A percentile compares a stretch with the other conserved stretches of the same genome.
Evolutionary conservation across 140 eudicot genomes (phyloP).

Genomic region (Flaveria floridana): DNA sequence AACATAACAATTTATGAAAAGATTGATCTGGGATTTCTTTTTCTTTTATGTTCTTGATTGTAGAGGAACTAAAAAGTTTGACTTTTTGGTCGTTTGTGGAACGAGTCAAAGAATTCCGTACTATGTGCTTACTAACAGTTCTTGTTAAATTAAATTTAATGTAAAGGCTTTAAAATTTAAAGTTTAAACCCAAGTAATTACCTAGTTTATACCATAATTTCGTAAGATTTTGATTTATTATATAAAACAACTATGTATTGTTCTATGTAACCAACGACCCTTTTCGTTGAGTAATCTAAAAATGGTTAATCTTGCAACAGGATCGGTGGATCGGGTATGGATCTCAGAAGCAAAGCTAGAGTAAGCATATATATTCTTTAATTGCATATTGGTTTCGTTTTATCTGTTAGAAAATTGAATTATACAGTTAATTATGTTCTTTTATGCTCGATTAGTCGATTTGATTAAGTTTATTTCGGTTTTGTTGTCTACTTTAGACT

Average conservation of each 20-base stretch:
- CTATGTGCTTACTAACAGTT: not conserved
- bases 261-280: not conserved
- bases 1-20: slow-evolving; percentile 9
- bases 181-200: not conserved
- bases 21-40: slow-evolving; percentile 16
- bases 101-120: slow-evolving; percentile 13
- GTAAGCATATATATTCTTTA: slow-evolving; percentile 32
- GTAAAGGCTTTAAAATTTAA: not conserved
- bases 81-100: slow-evolving; percentile 9
- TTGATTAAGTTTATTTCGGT: not conserved
- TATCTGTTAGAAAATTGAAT: too few species aligned
- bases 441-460: not conserved
- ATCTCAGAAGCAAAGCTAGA: slow-evolving; percentile 89
- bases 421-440: not conserved
- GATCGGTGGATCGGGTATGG: slow-evolving; percentile 93
- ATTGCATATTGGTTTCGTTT: not conserved
- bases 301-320: slow-evolving; percentile 37
- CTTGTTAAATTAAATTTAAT: not conserved
- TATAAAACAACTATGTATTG: too few species aligned
- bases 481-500: slow-evolving; percentile 42
- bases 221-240: too few species aligned
- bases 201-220: too few species aligned
- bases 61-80: not conserved
- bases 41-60: slow-evolving; percentile 5
- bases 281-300: slow-evolving; percentile 2